Base-by-base conservation (phyloP, 2,329 filamentous ascomycete genomes). In the Apiospora hydei region DNA sequence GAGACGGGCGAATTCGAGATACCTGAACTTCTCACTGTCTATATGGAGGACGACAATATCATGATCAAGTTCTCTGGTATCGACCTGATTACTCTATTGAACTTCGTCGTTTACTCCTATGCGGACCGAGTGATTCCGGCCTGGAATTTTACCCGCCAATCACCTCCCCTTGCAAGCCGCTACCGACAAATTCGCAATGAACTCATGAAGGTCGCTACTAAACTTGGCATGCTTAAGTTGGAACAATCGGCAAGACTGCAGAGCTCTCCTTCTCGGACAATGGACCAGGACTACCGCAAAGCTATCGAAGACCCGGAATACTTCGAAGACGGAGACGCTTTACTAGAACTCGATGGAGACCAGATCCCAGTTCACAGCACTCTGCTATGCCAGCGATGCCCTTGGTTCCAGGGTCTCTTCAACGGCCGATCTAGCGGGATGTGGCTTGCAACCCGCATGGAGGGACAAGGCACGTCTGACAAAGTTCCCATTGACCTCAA, bases 361-460 rank as follows among this genome's bases (percentile, higher is more conserved):
- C 91, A 91, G 41, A 83, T 95, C 46, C 84, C 86, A 18, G 91
- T 93, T 0, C 96, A 99, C 78, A 96, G 94, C 75, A 87, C 91
- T 5, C 82, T 98, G 4, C 81, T 98, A 47, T 95, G 94, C 75
- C 91, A 92, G 77, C 88, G 96, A 75, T 98, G 95, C 77, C 95
- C 94, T 0, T 99, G 98, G 86, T 99, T 99, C 75, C 87, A 96
- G 74, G 93, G 93, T 1, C 86, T 99, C 61, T 98, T 98, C 81
- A 88, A 94, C 76, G 96, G 96, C n/a, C 91, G 94, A 61, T 94
- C 96, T 10, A 88, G 89, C 53, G 96, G 96, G 0, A 89, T 89
- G 76, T 99, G 96, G 96, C 87, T 99, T 26, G 88, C 91, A 68
- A 88, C 89, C 44, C 89, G 95, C 70, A 89, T 90, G n/a, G 84